Evolutionary conservation across 2,329 filamentous ascomycete genomes (phyloP), one percentile per base, ranked within the genome.

Genomic region (Xylaria sp.): DNA sequence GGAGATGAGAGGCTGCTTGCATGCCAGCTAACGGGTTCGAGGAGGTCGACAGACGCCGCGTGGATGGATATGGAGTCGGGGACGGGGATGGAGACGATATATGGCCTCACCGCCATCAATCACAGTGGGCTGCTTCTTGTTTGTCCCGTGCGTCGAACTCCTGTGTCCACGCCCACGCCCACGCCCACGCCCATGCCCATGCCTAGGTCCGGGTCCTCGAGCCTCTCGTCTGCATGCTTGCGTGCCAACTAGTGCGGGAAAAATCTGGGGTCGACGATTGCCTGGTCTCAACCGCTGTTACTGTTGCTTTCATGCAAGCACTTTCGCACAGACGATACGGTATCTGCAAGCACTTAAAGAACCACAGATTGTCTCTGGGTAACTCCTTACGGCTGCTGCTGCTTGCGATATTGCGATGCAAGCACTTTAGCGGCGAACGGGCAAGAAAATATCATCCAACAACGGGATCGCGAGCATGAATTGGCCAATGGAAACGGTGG

Each of bases 381-480:
- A 19, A 27, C 27, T 32, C 27, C 32, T 17, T 55, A 14, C 11
- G 39, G 27, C n/a, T 48, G n/a, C 53, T 39, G 32, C 50, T 21
- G 24, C 24, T 19, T 47, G 11, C 14, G 7, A 17, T 36, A 47
- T 19, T 6, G n/a, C 21, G 50, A 63, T 68, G 65, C 61, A 57
- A 65, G 61, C 65, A 68, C 65, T 65, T 68, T 65, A 68, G 51
- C 61, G 60, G 32, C 42, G 21, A 34, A 51, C 39, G 30, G 65
- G 50, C 24, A 14, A 14, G 2, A 50, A 42, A n/a, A 24, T 8
- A 30, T 21, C 21, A 30, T 21, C 21, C 12, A 14, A 6, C 3
- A 47, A 21, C 24, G 34, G 19, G 34, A 39, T 24, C 14, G 27
- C 34, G 24, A 34, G 56, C n/a, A 12, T 11, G 19, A 42, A 60